Conservation (phyloP, 2,329 filamentous ascomycete genomes). For the Aspergillus costaricaensis region DNA sequence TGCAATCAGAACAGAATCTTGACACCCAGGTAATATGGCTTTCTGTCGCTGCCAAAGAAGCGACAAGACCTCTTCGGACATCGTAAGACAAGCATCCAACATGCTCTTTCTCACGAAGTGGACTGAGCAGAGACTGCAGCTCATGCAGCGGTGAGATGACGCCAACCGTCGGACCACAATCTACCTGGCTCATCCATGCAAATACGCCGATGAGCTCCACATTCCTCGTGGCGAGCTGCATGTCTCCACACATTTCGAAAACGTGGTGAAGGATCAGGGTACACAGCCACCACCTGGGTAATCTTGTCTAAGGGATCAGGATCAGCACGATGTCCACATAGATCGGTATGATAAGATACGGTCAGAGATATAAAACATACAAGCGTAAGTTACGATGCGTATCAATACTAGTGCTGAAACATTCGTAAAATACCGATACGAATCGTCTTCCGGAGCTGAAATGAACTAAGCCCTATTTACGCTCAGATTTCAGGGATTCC, state of each 20-base stretch:
- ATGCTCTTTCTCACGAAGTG: not conserved
- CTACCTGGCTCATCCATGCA: not conserved
- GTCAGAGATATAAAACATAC: not conserved
- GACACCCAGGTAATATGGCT: not conserved
- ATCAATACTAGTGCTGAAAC: not conserved
- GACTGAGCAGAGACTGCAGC: not conserved
- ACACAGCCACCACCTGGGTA: not conserved
- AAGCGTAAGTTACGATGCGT: not conserved
- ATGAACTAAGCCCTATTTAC: not conserved
- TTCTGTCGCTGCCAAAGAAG: not conserved
- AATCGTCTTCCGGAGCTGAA: not conserved
- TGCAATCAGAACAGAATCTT: not conserved
- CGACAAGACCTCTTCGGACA: not conserved
- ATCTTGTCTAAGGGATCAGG: not conserved
- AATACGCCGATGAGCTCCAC: not conserved
- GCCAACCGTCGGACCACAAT: not conserved
- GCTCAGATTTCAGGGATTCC: not conserved
- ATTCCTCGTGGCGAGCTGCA: conserved; percentile 1
- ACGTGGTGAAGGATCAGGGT: not conserved
- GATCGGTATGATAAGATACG: not conserved
- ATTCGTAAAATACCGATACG: not conserved
- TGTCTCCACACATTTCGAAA: not conserved
- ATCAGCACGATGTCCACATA: not conserved
- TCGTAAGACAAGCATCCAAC: not conserved
- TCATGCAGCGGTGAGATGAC: not conserved